These are phyloP conservation scores for Arabidopsis thaliana DNA, from an alignment of 345 rosid genomes.

Conservation along the genomic window TAIR10.1 NC_003076.8:25517001-25517500, in stretches of 20 bases:
- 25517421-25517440: constrained; percentile 27
- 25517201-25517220: constrained; percentile 44
- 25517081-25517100: constrained; percentile 28
- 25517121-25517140: background rate
- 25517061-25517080: background rate
- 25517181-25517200: constrained; percentile 37
- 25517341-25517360: background rate
- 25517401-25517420: background rate
- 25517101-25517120: background rate
- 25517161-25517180: constrained; percentile 25
- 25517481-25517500: background rate
- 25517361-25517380: constrained; percentile 18
- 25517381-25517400: constrained; percentile 18
- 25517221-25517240: constrained; percentile 36
- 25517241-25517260: constrained; percentile 36
- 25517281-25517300: background rate
- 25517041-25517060: fast-evolving
- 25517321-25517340: constrained; percentile 28
- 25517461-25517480: constrained; percentile 32
- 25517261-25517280: constrained; percentile 25
- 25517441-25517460: constrained; percentile 30
- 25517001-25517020: background rate
- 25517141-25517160: background rate
- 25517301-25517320: constrained; percentile 4
- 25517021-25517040: constrained; percentile 36